Evolutionary conservation across 192 early-diverging fungal species (phyloP), one percentile per base, ranked within the genome.

Genomic region (Linnemannia schmuckeri): DNA sequence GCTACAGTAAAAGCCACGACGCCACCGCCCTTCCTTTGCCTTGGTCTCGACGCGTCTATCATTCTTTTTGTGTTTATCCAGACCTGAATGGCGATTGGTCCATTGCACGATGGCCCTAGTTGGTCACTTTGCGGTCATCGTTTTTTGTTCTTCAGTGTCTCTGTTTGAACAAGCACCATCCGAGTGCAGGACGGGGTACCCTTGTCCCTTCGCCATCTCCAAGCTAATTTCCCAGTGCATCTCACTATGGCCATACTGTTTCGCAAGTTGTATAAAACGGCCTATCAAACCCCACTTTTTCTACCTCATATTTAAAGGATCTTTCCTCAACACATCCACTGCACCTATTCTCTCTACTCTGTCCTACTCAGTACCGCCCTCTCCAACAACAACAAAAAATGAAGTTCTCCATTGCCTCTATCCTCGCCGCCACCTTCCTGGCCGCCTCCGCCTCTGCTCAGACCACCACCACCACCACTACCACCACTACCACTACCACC

Each of bases 391-490:
- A 37, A 37, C 37, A 37, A 37, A 79, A 71, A 66, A 85, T 85
- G 83, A 85, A 85, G 74, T 80, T 85, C 83, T 70, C 78, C 22
- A 30, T 66, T 24, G 61, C 73, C 72, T 35, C 82, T 46, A 52
- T 70, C 18, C 27, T 63, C 44, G 6, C 66, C 40, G 73, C 72
- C 12, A 63, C 82, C 38, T 46, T 70, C 71, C 24, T 79, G 73
- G 73, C 77, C 77, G 41, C 75, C 30, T 57, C 75, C 44, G 13
- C 46, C 68, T 72, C 82, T 78, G 49, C 77, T 46, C 44, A 46
- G 15, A 46, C 44, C 38, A 17, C 41, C 57, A 35, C 47, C 22
- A 6, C 76, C 4, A 30, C 61, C 38, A 49, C 61, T 27, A 17
- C 81, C 9, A 13, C n/a, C n/a, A n/a, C n/a, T n/a, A n/a, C n/a